These are phyloP conservation scores for Goniomonas avonlea DNA, from an alignment of 78 protist genomes.

Conservation along the genomic window DNA sequence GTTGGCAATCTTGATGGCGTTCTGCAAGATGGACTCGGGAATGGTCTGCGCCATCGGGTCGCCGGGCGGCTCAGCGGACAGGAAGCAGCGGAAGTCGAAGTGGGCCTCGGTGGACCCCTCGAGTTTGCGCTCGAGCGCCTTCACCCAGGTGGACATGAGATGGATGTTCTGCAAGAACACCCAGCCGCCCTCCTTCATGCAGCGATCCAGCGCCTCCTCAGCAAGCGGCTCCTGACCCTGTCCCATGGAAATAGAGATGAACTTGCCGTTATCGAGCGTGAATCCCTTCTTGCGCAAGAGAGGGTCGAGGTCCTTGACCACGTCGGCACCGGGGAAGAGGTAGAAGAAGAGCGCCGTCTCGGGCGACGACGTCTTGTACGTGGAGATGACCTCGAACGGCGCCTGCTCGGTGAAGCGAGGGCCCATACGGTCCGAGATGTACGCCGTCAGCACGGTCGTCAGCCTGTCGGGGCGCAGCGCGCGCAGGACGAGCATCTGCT, in stretches of 20 bases:
- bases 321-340: conserved; percentile 61
- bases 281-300: conserved; percentile 27
- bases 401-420: conserved; percentile 5
- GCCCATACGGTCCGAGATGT: conserved; percentile 27
- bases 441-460: conserved; percentile 27
- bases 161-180: conserved; percentile 57
- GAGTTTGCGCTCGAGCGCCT: conserved; percentile 49
- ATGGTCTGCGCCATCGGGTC: conserved; percentile 4
- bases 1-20: conserved; percentile 47
- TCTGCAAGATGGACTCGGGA: conserved; percentile 55
- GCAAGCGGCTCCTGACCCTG: conserved; percentile 64
- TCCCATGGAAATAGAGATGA: conserved; percentile 51
- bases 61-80: conserved; percentile 56
- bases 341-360: conserved; percentile 45
- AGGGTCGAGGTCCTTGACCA: conserved; percentile 39
- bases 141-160: conserved; percentile 51
- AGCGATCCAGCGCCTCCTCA: conserved; percentile 46
- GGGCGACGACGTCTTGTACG: conserved; percentile 34
- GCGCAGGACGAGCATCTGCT: conserved; percentile 36
- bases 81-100: conserved; percentile 46
- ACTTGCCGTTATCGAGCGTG: conserved; percentile 25
- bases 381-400: conserved; percentile 22
- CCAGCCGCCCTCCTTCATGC: conserved; percentile 45
- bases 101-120: conserved; percentile 38
- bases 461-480: conserved; percentile 54